Evolutionary conservation across 768 basidiomycete genomes (phyloP).

Genomic region (Inosperma sp.): DNA sequence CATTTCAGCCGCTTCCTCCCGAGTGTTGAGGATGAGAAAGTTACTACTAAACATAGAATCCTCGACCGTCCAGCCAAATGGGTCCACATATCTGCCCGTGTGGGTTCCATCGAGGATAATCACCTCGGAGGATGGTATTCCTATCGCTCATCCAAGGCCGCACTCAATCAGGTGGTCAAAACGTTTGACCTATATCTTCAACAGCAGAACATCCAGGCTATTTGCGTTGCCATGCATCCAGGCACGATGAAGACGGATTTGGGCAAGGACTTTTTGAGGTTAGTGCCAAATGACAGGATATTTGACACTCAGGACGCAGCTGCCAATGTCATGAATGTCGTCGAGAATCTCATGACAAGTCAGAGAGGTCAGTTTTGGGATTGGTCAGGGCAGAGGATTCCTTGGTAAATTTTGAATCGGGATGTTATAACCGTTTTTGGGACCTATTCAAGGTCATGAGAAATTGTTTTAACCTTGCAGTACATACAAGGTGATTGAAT

Average conservation of each 20-base stretch:
- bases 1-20: conserved; percentile 60
- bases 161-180: conserved; percentile 58
- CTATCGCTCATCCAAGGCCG: conserved; percentile 58
- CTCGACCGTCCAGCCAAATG: conserved; percentile 42
- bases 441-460: no score
- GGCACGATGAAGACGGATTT: conserved; percentile 59
- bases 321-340: conserved; percentile 41
- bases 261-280: conserved; percentile 50
- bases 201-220: conserved; percentile 42
- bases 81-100: conserved; percentile 57
- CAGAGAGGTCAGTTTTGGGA: conserved; percentile 55
- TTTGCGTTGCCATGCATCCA: conserved; percentile 54
- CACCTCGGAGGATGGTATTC: conserved; percentile 58
- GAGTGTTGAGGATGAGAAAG: conserved; percentile 8
- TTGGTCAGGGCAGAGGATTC: conserved; percentile 50
- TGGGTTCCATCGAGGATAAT: conserved; percentile 58
- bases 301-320: conserved; percentile 53
- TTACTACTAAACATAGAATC: conserved; percentile 17
- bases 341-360: conserved; percentile 34
- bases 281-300: conserved; percentile 32
- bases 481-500: no score
- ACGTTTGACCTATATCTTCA: conserved; percentile 55
- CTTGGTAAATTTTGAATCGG: conserved; percentile 30
- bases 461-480: no score
- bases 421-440: no score